These are phyloP conservation scores for Uncinocarpus reesii DNA, from an alignment of 2,329 filamentous ascomycete genomes.

Conservation along the genomic window DNA sequence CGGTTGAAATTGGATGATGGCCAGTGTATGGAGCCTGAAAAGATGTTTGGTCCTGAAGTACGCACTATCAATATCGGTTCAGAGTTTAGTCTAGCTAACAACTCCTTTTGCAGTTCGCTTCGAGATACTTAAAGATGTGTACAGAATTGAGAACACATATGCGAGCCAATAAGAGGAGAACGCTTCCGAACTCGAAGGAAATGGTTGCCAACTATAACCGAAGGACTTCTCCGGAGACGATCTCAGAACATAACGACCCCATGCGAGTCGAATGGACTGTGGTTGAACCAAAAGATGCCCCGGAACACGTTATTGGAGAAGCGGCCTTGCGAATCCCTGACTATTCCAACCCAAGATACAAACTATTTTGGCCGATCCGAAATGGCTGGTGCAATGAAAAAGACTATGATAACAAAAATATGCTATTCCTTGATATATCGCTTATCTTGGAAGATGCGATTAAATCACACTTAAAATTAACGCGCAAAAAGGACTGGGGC, in stretches of 20 bases:
- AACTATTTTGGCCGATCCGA: slow-evolving; percentile 82
- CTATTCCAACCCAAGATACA: slow-evolving; percentile 77
- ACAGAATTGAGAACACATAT: slow-evolving; percentile 81
- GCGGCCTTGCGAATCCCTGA: slow-evolving; percentile 81
- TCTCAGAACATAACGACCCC: slow-evolving; percentile 89
- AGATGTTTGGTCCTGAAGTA: slow-evolving; percentile 79
- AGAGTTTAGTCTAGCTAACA: neutral
- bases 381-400: slow-evolving; percentile 82
- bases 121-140: slow-evolving; percentile 67
- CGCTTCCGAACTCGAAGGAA: slow-evolving; percentile 94
- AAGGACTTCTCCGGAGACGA: slow-evolving; percentile 69
- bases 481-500: slow-evolving; percentile 66
- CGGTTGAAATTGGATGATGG: slow-evolving; percentile 49
- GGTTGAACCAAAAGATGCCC: slow-evolving; percentile 52
- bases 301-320: slow-evolving; percentile 69
- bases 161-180: slow-evolving; percentile 86
- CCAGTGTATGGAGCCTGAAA: slow-evolving; percentile 49
- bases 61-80: slow-evolving; percentile 23
- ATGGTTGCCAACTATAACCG: slow-evolving; percentile 91
- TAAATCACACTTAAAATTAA: slow-evolving; percentile 69
- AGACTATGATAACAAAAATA: slow-evolving; percentile 70
- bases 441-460: slow-evolving; percentile 78
- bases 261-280: slow-evolving; percentile 95
- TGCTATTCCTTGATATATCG: slow-evolving; percentile 78
- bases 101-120: slow-evolving; percentile 41